Conservation (phyloP, 2,329 filamentous ascomycete species). For the Helicocarpus griseus region DNA sequence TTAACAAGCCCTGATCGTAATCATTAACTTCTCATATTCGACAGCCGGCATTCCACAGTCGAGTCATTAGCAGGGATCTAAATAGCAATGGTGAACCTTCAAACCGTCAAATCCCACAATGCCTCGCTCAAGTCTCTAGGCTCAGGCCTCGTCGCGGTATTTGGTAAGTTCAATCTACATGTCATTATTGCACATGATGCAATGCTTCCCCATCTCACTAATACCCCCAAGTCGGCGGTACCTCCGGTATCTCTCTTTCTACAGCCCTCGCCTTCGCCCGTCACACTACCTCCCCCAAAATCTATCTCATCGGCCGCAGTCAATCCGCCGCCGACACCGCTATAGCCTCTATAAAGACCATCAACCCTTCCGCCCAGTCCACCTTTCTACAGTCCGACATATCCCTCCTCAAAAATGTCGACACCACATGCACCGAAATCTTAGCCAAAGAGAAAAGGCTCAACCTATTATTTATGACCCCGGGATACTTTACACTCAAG, state of each 20-base stretch:
- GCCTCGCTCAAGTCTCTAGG: too few relatives aligned
- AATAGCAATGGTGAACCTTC: too few relatives aligned
- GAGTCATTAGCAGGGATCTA: too few relatives aligned
- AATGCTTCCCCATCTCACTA: too few relatives aligned
- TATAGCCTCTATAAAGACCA: conserved; percentile 28
- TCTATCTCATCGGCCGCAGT: conserved; percentile 44
- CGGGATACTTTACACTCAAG: conserved; percentile 25
- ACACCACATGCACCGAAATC: conserved; percentile 24
- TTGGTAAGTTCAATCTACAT: too few relatives aligned
- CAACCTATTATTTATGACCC: conserved; percentile 32
- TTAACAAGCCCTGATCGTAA: too few relatives aligned
- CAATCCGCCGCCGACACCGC: conserved; percentile 31
- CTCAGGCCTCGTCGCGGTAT: too few relatives aligned
- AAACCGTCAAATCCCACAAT: too few relatives aligned
- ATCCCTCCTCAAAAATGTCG: conserved; percentile 26
- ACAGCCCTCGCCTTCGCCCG: conserved; percentile 40
- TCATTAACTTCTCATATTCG: too few relatives aligned
- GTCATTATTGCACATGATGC: too few relatives aligned
- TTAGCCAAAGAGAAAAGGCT: conserved; percentile 19
- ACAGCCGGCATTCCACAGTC: too few relatives aligned
- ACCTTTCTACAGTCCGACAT: conserved; percentile 26
- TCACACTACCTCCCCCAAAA: conserved; percentile 30
- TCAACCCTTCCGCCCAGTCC: conserved; percentile 18
- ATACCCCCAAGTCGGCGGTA: conserved; percentile 45
- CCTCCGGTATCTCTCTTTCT: conserved; percentile 43